These are phyloP conservation scores for Amaranthus tricolor DNA, from an alignment of 179 eudicot species.

Conservation along the genomic window DNA sequence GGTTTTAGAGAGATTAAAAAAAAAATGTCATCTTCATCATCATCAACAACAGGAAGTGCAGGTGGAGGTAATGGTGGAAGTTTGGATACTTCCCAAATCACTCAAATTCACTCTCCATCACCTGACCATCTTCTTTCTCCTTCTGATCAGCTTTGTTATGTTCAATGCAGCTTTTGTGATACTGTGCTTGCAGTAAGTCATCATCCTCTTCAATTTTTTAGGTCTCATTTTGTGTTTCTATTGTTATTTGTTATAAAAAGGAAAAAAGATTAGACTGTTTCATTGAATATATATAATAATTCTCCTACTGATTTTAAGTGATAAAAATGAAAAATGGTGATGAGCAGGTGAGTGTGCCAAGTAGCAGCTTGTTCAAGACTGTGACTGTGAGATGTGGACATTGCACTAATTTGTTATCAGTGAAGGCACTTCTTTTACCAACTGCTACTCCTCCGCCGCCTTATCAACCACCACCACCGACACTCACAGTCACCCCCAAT, in stretches of 20 bases:
- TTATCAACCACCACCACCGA: not conserved
- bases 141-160: conserved; percentile 92
- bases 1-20: not conserved
- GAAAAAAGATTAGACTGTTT: too few species aligned
- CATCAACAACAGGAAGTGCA: conserved; percentile 29
- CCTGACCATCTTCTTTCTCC: conserved; percentile 37
- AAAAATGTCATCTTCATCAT: conserved; percentile 34
- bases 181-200: conserved; percentile 81
- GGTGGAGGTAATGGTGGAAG: conserved; percentile 15
- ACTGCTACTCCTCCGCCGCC: conserved; percentile 16
- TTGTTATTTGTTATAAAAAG: too few species aligned
- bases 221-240: too few species aligned
- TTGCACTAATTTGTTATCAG: conserved; percentile 79
- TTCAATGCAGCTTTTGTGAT: conserved; percentile 77
- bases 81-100: not conserved
- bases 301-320: too few species aligned
- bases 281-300: too few species aligned
- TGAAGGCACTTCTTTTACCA: conserved; percentile 40
- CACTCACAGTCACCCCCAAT: conserved; percentile 6
- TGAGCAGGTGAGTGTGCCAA: conserved; percentile 90
- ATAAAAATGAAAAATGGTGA: too few species aligned
- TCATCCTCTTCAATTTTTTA: too few species aligned
- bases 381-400: conserved; percentile 98
- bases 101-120: conserved; percentile 22
- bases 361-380: conserved; percentile 82